Base-by-base conservation (phyloP, 2,329 filamentous ascomycete species). In the Cadophora sp. region DNA sequence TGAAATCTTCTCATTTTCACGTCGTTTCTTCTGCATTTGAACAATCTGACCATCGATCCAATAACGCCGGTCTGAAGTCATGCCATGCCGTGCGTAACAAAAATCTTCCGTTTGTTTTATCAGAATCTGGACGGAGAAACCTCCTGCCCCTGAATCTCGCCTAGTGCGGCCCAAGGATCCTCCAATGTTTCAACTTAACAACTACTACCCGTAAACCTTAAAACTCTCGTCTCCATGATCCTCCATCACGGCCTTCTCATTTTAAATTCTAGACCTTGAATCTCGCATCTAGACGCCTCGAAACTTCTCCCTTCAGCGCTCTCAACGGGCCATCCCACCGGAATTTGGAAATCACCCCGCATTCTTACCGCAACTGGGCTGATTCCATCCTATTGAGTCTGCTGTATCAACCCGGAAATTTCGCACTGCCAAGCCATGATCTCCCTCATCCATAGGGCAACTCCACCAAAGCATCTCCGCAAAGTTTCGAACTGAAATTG, bases 401-500 rank as follows among this genome's bases (percentile, higher is more conserved):
- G 43, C 43, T 22, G 7, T 43, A 6, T 22, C 43, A 29, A 27
- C 50, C 27, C 24, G 50, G 50, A 31, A 27, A 31, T 19, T 27
- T 11, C 50, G 7, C 11, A 27, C 19, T 7, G 50, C 50, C 24
- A 55, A 55, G 50, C 1, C 24, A 27, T 55, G 50, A 55, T 55
- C 50, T 31, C 50, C 50, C 50, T 27, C 50, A 55, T 55, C 24
- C 27, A 55, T 55, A 55, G 24, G 27, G 24, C 12, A 55, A 22
- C 50, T 55, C 50, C 50, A 55, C 43, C 50, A 29, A n/a, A 19
- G 27, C 14, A 31, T 27, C 24, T 16, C 50, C 50, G 26, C 50
- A 55, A 27, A 55, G 50, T 55, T 55, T 55, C 24, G 50, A 24
- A 55, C 29, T 11, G 50, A 55, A 48, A 48, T 43, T 48, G 43